These are phyloP conservation scores for Nannochloris sp. DNA, from an alignment of 139 green algal species.

Conservation along the genomic window DNA sequence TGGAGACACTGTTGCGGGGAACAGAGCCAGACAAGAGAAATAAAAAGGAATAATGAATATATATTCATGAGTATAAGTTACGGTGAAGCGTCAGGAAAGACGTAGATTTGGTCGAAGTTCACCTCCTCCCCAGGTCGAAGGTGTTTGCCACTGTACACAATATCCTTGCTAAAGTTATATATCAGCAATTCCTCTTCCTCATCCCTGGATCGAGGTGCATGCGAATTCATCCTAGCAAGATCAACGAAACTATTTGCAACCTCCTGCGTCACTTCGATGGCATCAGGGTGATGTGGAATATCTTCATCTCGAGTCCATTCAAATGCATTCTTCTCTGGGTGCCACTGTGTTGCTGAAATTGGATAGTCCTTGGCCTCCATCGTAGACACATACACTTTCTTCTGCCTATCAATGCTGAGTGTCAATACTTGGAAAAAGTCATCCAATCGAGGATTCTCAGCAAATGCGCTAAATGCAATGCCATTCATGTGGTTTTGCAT, in stretches of 20 bases:
- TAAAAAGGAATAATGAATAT: not conserved
- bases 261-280: conserved; percentile 29
- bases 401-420: conserved; percentile 45
- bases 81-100: conserved; percentile 37
- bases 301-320: conserved; percentile 57
- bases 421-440: conserved; percentile 63
- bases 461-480: conserved; percentile 45
- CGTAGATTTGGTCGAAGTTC: conserved; percentile 65
- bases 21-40: too few species aligned
- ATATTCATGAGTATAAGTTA: not conserved
- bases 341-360: conserved; percentile 61
- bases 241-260: conserved; percentile 67
- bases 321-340: conserved; percentile 80
- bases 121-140: conserved; percentile 40
- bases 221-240: conserved; percentile 56
- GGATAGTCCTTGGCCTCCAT: conserved; percentile 57
- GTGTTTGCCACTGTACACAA: conserved; percentile 13
- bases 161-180: conserved; percentile 52
- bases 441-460: conserved; percentile 42
- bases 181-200: conserved; percentile 65
- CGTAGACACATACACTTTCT: conserved; percentile 57
- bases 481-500: conserved; percentile 77
- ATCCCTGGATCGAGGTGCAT: conserved; percentile 26
- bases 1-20: too few species aligned
- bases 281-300: conserved; percentile 56